Evolutionary conservation across 73 alveolate genomes (phyloP).

Genomic region (Paramecium sexaurelia): DNA sequence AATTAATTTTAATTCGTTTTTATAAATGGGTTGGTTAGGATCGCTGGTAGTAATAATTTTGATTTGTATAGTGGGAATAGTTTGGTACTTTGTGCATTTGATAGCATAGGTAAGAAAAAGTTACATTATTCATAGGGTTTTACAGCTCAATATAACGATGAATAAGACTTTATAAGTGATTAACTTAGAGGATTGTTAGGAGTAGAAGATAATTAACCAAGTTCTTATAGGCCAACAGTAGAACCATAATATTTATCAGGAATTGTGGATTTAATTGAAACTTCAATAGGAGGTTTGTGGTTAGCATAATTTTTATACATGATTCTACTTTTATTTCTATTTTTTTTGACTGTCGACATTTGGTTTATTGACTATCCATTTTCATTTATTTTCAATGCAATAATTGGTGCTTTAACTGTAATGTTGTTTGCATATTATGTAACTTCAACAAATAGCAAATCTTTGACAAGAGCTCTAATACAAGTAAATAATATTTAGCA

Average conservation of each 20-base stretch:
- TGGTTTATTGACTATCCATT: slow-evolving; percentile 37
- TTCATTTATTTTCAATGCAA: background rate
- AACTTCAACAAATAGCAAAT: slow-evolving; percentile 5
- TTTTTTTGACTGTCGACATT: background rate
- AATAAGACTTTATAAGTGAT: background rate
- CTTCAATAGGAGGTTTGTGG: background rate
- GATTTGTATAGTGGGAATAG: background rate
- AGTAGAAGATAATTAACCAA: background rate
- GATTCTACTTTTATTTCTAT: background rate
- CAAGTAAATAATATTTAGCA: background rate
- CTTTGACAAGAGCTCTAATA: slow-evolving; percentile 12
- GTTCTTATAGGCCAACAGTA: slow-evolving; percentile 26
- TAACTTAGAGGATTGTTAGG: background rate
- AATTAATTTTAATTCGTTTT: slow-evolving; percentile 2
- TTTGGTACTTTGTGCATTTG: slow-evolving; percentile 51
- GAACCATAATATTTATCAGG: slow-evolving; percentile 53
- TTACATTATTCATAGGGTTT: background rate
- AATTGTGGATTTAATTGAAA: slow-evolving; percentile 11
- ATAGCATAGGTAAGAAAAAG: background rate
- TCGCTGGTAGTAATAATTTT: background rate
- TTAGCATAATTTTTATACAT: slow-evolving; percentile 1
- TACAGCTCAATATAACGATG: background rate
- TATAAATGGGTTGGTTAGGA: slow-evolving; percentile 20
- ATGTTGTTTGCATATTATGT: slow-evolving; percentile 3
- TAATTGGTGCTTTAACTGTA: background rate